Evolutionary conservation across 2,329 filamentous ascomycete species (phyloP), one percentile per base, ranked within the genome.

Genomic region (Plenodomus tracheiphilus): DNA sequence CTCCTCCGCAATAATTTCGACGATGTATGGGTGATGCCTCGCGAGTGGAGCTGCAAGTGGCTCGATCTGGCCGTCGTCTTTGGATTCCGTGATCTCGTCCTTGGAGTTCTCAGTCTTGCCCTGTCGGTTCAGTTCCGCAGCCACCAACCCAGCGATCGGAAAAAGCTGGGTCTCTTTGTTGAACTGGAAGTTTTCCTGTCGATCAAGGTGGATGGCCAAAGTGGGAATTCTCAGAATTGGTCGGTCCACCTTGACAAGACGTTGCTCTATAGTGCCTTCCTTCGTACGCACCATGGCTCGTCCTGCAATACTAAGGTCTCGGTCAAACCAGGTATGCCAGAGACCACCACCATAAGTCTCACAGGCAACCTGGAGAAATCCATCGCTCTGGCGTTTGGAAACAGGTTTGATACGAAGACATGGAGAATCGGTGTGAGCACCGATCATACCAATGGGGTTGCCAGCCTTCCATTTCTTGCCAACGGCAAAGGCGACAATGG

Each of bases 251-350:
- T 95, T 94, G 75, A 97, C 84, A 47, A 99, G 81, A 74, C 87
- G 92, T 75, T 91, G 88, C 54, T 86, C 83, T 57, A 96, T 89
- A 56, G 82, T 85, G 43, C 88, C 89, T 49, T 88, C 82, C 39
- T 81, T 81, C 48, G 86, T 85, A 62, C 83, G 85, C 47, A 94
- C 89, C 79, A 97, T 86, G 13, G 89, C 89, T 51, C 94, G 83
- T 8, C 94, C 94, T 25, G 94, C 94, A 45, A 97, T 85, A 62
- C 89, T 88, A 54, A 99, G 78, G 71, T 99, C 94, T 42, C 94
- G 86, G 73, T 99, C 94, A 69, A 99, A 99, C 94, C 85, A 99
- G 39, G 90, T 96, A 74, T 97, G 92, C 93, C 93, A 97, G 66
- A 97, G 86, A 47, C 94, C 94, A 53, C 94, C 94, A 44, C 94